phyloP scores from a whole-genome alignment of 2,329 filamentous ascomycete species.

The Aspergillus sp. region DNA sequence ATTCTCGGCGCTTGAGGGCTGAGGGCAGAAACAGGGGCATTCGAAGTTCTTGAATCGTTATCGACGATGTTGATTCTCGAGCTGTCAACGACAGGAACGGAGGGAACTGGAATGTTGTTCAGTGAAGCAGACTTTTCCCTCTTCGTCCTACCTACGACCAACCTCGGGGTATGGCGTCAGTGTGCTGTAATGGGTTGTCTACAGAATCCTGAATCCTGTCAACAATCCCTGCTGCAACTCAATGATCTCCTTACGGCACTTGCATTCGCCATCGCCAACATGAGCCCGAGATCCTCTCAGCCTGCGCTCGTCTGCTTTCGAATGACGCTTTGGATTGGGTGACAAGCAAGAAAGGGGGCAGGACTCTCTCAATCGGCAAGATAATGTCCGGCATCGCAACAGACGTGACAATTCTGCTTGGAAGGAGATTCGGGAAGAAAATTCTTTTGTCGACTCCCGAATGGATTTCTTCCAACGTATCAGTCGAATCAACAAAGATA shows the following conservation, averaged over 20 bases:
- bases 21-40: neutral
- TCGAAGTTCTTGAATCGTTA: neutral
- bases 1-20: neutral
- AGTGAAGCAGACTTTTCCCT: too few relatives aligned
- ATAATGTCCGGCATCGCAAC: neutral
- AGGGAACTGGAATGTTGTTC: too few relatives aligned
- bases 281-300: neutral
- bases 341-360: neutral
- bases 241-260: too few relatives aligned
- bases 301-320: neutral
- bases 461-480: neutral
- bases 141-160: too few relatives aligned
- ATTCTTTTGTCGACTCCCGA: too few relatives aligned
- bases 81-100: too few relatives aligned
- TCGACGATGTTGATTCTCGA: too few relatives aligned
- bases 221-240: too few relatives aligned
- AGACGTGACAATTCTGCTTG: neutral
- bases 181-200: neutral
- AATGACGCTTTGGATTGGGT: neutral
- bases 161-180: neutral
- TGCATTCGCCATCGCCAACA: too few relatives aligned
- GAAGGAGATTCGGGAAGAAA: too few relatives aligned
- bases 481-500: neutral
- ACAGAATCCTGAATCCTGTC: neutral
- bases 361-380: neutral